Base-by-base conservation (phyloP, 805 yeast genomes). In the Schizosaccharomyces osmophilus region DNA sequence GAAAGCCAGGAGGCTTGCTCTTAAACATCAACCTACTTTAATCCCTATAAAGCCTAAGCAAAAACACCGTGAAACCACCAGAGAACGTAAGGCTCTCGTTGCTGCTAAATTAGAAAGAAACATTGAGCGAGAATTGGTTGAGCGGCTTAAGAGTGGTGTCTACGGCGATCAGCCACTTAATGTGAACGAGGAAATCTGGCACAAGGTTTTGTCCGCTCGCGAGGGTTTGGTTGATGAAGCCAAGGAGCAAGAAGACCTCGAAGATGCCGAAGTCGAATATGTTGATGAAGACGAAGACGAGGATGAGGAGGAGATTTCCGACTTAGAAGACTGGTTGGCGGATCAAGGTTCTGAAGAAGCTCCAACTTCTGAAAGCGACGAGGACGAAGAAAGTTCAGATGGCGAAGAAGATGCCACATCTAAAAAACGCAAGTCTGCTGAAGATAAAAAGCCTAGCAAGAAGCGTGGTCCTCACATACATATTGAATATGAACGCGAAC, bases 51-150 rank as follows among this genome's bases (percentile, higher is more conserved):
- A 89, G 68, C 95, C 88, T 64, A 93, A 93, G 77, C 95, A 93
- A 55, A 87, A 84, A 75, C 81, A 96, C 75, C 84, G 97, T 74
- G 98, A 93, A 73, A 83, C 82, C 67, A 85, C 87, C 64, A 80
- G 98, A 72, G 98, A 93, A 74, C 80, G 98, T 72, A 93, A 93
- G 75, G 98, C 98, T 0, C 76, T 93, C 64, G 87, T 87, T 29
- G 97, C 98, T 48, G 98, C 98, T 31, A 86, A 85, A 76, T 87
- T 93, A 67, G 98, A 93, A 71, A 87, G 87, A 74, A 88, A 95
- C 15, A 93, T 93, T 67, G 98, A 93, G 73, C 87, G 87, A 74
- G 98, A 93, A 24, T 45, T 93, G 66, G 77, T 93, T 69, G 96
- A 89, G 62, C 82, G 98, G 73, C 79, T 93, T 69, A 93, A 93